phyloP scores from a whole-genome alignment of 148 eudicot genomes.

The Bassia scoparia region DNA sequence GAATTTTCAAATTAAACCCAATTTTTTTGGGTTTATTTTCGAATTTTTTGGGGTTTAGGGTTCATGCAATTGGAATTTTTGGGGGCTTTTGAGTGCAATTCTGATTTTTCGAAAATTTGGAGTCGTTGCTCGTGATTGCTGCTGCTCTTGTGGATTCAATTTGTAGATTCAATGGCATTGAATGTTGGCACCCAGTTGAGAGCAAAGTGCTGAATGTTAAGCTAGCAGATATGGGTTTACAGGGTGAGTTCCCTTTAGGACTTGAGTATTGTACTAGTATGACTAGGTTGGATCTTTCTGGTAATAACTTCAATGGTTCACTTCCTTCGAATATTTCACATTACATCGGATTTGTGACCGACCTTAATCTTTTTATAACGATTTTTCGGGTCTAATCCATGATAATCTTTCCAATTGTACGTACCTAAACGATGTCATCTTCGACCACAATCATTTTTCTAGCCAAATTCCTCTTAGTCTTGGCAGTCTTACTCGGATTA shows the following conservation, averaged over 20 bases:
- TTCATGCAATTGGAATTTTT: too few relatives aligned
- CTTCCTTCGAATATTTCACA: constrained; percentile 37
- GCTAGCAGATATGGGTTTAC: constrained; percentile 36
- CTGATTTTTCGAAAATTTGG: too few relatives aligned
- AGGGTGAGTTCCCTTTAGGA: constrained; percentile 40
- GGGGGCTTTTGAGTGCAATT: too few relatives aligned
- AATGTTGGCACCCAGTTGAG: constrained; percentile 47
- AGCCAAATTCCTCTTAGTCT: constrained; percentile 39
- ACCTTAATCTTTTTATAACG: constrained; percentile 36
- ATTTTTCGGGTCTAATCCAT: constrained; percentile 37
- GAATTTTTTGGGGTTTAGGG: too few relatives aligned
- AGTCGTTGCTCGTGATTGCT: too few relatives aligned
- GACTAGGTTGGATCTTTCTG: constrained; percentile 38
- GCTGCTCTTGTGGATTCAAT: constrained; percentile 44
- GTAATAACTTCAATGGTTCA: constrained; percentile 33
- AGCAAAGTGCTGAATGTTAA: constrained; percentile 39
- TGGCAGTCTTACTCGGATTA: constrained; percentile 33
- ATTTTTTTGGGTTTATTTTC: too few relatives aligned
- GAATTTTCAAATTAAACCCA: too few relatives aligned
- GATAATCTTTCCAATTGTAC: constrained; percentile 29
- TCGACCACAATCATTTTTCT: constrained; percentile 32
- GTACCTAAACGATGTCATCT: constrained; percentile 34
- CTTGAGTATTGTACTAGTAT: constrained; percentile 34
- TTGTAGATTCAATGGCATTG: constrained; percentile 39
- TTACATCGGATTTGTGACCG: constrained; percentile 22